Base-by-base conservation (phyloP, 2,329 filamentous ascomycete species). In the Penicillium fuscoglaucum region DNA sequence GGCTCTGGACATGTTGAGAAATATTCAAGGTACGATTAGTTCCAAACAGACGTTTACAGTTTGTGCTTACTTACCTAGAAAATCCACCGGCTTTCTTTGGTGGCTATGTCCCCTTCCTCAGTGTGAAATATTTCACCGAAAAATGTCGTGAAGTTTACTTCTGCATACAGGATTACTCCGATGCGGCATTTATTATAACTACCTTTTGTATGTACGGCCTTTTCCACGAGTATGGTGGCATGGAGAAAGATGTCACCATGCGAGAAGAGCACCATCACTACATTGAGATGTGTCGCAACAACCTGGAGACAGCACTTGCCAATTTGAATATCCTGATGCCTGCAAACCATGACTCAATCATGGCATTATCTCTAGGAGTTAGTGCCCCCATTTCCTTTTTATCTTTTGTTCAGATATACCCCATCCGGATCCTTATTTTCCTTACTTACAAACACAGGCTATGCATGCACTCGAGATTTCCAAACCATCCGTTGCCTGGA, bases 401-500 rank as follows among this genome's bases (percentile, higher is more conserved):
- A 3, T 15, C 4, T 19, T 19, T n/a, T 12, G 9, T 53, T 46
- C 8, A 8, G 19, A 26, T 19, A 26, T n/a, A 7, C 40, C 17
- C 13, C 4, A 15, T 33, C 15, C 12, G 4, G 39, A 6, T 17
- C 6, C 7, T 44, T 48, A 52, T 48, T 64, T 6, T 6, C 7
- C 7, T 44, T 48, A 52, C 51, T 64, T 6, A 65, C 61, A 51
- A 31, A 58, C 9, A 7, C 17, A 88, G 84, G 79, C 83, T 5
- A 74, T 84, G n/a, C 84, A 87, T 64, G 81, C 85, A 13, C 81
- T 88, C 48, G 85, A 88, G 60, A 78, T 82, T 15, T 86, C 84
- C 4, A 83, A 84, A 40, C 84, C 85, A 0, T 85, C 84, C 0
- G 78, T 89, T 4, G 84, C 84, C n/a, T 87, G 85, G 82, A 82